Evolutionary conservation across 1,284 basidiomycete genomes (phyloP).

Genomic region (Ustilago curta): DNA sequence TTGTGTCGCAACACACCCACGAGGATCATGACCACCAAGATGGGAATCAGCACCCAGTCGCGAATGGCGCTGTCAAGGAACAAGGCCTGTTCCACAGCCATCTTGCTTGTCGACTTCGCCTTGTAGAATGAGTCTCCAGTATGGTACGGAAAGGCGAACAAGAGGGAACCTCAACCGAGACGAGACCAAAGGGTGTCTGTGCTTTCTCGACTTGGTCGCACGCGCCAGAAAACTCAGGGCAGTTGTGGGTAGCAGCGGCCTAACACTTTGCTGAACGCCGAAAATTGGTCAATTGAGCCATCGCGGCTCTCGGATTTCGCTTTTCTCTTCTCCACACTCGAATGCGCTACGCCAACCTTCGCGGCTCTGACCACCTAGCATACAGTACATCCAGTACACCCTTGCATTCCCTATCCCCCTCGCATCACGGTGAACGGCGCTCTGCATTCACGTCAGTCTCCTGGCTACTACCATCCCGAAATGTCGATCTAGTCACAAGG

Average conservation of each 20-base stretch:
- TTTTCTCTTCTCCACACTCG: slow-evolving; percentile 13
- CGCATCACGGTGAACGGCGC: neutral
- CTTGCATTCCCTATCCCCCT: neutral
- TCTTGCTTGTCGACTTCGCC: slow-evolving; percentile 5
- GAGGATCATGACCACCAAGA: slow-evolving; percentile 97
- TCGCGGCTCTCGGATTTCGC: slow-evolving; percentile 1
- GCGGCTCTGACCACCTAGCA: slow-evolving; percentile 1
- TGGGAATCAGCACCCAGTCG: slow-evolving; percentile 86
- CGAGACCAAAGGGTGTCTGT: slow-evolving; percentile 7
- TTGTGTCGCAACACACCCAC: slow-evolving; percentile 95
- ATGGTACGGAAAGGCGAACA: neutral
- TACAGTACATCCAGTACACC: neutral
- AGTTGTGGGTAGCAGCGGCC: neutral
- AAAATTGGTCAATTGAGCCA: slow-evolving; percentile 1
- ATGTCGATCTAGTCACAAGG: neutral
- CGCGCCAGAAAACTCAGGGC: neutral
- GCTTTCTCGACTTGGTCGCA: slow-evolving; percentile 7
- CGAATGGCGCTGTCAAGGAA: slow-evolving; percentile 66
- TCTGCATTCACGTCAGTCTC: neutral
- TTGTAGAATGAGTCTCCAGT: neutral
- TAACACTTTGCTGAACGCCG: neutral
- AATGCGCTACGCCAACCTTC: slow-evolving; percentile 6
- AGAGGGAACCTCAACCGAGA: neutral
- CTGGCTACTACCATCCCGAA: neutral
- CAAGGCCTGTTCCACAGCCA: slow-evolving; percentile 49